Evolutionary conservation across 1,284 basidiomycete genomes (phyloP).

Genomic region (Leccinum pachyderme): DNA sequence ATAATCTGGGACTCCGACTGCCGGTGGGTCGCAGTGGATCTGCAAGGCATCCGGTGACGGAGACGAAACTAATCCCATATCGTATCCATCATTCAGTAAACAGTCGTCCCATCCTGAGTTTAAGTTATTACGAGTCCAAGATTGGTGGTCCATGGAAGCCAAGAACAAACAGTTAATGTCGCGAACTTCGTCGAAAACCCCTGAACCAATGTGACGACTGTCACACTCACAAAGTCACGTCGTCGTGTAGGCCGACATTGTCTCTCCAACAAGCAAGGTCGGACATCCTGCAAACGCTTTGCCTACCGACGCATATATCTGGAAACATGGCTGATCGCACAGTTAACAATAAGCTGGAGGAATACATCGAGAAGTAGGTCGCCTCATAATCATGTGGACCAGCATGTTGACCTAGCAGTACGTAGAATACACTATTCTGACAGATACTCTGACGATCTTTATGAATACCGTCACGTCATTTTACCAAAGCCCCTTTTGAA

Average conservation of each 20-base stretch:
- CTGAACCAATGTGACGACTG: slow-evolving; percentile 15
- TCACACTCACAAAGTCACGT: slow-evolving; percentile 28
- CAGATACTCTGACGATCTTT: slow-evolving; percentile 78
- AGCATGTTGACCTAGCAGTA: slow-evolving; percentile 13
- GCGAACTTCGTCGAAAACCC: background rate
- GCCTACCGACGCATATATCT: background rate
- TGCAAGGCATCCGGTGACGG: slow-evolving; percentile 7
- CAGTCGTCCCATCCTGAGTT: background rate
- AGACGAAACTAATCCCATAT: slow-evolving; percentile 6
- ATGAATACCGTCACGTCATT: slow-evolving; percentile 91
- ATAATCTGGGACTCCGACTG: slow-evolving; percentile 1
- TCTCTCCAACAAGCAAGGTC: background rate
- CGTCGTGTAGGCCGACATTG: background rate
- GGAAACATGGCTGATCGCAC: slow-evolving; percentile 31
- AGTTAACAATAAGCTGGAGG: slow-evolving; percentile 51
- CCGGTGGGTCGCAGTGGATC: slow-evolving; percentile 1
- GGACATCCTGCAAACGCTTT: background rate
- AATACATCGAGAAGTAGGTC: slow-evolving; percentile 66
- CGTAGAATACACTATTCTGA: slow-evolving; percentile 80
- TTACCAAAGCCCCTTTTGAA: slow-evolving; percentile 87
- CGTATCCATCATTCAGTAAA: background rate
- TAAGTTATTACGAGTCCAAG: background rate
- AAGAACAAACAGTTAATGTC: slow-evolving; percentile 6
- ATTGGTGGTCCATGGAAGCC: slow-evolving; percentile 17
- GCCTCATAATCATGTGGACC: slow-evolving; percentile 5